A percentile compares a stretch with the other conserved stretches of the same genome.
Conservation (phyloP, 805 yeast genomes). For the Nakazawaea wickerhamii region DNA sequence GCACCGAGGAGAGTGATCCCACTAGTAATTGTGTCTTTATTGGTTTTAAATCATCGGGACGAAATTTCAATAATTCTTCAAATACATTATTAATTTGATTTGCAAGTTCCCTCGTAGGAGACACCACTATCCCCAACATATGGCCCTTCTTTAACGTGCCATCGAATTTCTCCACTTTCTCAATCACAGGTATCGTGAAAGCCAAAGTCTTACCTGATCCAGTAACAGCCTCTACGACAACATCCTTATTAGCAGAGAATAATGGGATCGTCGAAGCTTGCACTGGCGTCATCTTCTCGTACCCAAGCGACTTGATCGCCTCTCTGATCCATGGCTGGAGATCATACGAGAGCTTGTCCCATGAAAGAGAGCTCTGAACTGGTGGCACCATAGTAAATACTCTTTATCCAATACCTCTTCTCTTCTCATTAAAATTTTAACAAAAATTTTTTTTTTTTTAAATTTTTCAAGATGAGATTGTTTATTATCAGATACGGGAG, state of each 20-base stretch:
- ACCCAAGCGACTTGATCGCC: slow-evolving; percentile 73
- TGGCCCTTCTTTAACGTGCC: slow-evolving; percentile 50
- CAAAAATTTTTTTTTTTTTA: not conserved
- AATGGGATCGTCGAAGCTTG: slow-evolving; percentile 94
- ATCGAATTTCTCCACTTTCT: slow-evolving; percentile 43
- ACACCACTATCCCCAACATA: slow-evolving; percentile 63
- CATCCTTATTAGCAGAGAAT: slow-evolving; percentile 80
- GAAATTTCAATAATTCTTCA: slow-evolving; percentile 47
- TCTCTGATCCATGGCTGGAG: slow-evolving; percentile 67
- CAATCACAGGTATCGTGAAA: slow-evolving; percentile 76
- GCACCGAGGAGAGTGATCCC: slow-evolving; percentile 55
- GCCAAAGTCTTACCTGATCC: slow-evolving; percentile 99
- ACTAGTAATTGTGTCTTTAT: slow-evolving; percentile 59
- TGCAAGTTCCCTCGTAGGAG: slow-evolving; percentile 66
- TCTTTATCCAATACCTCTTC: not conserved
- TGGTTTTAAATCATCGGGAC: slow-evolving; percentile 37
- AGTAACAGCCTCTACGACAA: slow-evolving; percentile 94
- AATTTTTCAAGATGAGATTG: not conserved
- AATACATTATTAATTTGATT: slow-evolving; percentile 68
- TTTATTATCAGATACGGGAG: too few relatives aligned
- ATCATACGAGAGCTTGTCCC: slow-evolving; percentile 51
- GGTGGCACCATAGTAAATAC: slow-evolving; percentile 10
- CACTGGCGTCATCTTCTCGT: slow-evolving; percentile 86
- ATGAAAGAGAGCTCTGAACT: slow-evolving; percentile 43
- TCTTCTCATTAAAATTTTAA: not conserved